Evolutionary conservation across 805 yeast species (phyloP), one percentile per base, ranked within the genome.

Genomic region (Komagataella populi): DNA sequence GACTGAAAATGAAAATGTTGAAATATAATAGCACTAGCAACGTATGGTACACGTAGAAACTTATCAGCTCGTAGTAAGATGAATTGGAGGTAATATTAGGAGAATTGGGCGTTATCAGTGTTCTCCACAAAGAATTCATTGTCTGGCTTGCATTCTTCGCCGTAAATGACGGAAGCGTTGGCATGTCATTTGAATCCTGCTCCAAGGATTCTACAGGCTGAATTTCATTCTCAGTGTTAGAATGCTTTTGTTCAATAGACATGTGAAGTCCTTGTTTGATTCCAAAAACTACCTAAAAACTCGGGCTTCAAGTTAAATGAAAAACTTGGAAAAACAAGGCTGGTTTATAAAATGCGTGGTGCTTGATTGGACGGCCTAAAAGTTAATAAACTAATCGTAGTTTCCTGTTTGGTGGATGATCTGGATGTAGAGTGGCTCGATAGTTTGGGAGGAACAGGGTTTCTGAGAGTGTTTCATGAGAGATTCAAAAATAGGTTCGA

Each of bases 1-100:
- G 72, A 53, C 87, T 72, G 56, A 70, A 70, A 24, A 79, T 63
- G 8, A 88, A 79, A 62, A 80, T 78, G 36, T 77, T 43, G 48
- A 81, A 69, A 58, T 78, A 84, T 12, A 84, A 55, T 18, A 71
- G 54, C 43, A 84, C 67, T 49, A 84, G 66, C 2, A 80, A 57
- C 7, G 71, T 56, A 57, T 80, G 81, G 60, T 70, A 76, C 24
- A 76, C 52, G 54, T 66, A 66, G 51, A 64, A 70, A 3, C 51
- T 23, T 5, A 55, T 24, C 22, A 45, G 23, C 17, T 48, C 36
- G 36, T 23, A 16, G 45, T 51, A 51, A 8, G 50, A 16, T 6
- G 53, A 18, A 7, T 30, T 45, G 16, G 16, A 16, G 2, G 51
- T 12, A 17, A 49, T 8, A 16, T 49, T 45, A 23, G 44, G 30